Percentiles rank a stretch among this genome's conserved stretches.
phyloP scores from a whole-genome alignment of 2,329 filamentous ascomycete species.

The Exophiala calicioides region DNA sequence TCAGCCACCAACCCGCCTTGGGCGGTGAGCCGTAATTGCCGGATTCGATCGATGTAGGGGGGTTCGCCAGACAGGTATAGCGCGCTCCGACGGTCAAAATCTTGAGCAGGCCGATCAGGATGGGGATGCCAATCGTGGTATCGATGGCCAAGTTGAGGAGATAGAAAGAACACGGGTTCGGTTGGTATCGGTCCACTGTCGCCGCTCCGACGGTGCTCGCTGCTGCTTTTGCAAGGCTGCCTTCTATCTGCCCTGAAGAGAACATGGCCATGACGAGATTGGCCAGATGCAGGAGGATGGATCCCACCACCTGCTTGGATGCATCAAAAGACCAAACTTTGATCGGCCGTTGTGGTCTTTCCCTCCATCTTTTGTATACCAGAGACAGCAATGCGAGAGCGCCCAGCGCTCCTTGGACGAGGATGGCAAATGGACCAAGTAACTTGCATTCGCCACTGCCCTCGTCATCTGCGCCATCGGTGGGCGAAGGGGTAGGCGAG shows the following conservation, averaged over 20 bases:
- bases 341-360: conserved; percentile 84
- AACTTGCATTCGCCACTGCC: conserved; percentile 78
- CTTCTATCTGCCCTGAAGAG: conserved; percentile 74
- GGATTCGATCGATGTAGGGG: conserved; percentile 83
- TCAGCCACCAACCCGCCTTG: conserved; percentile 84
- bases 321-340: conserved; percentile 99
- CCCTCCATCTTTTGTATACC: conserved; percentile 90
- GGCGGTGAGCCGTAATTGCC: conserved; percentile 89
- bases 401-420: conserved; percentile 87
- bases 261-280: conserved; percentile 98
- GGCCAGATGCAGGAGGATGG: conserved; percentile 83
- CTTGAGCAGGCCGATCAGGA: conserved; percentile 84
- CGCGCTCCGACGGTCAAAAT: conserved; percentile 71
- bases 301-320: conserved; percentile 95
- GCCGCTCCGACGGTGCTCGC: conserved; percentile 39
- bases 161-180: conserved; percentile 97
- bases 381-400: conserved; percentile 79
- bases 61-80: conserved; percentile 76
- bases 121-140: conserved; percentile 93
- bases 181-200: conserved; percentile 61
- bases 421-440: conserved; percentile 83
- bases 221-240: conserved; percentile 38
- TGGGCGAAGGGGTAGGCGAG: conserved; percentile 22
- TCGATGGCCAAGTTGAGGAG: conserved; percentile 92
- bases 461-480: conserved; percentile 34